A percentile compares a stretch with the other conserved stretches of the same genome.
Evolutionary conservation across 495 filamentous ascomycete species (phyloP).

Genomic region (Astrothelium subdiscretum): DNA sequence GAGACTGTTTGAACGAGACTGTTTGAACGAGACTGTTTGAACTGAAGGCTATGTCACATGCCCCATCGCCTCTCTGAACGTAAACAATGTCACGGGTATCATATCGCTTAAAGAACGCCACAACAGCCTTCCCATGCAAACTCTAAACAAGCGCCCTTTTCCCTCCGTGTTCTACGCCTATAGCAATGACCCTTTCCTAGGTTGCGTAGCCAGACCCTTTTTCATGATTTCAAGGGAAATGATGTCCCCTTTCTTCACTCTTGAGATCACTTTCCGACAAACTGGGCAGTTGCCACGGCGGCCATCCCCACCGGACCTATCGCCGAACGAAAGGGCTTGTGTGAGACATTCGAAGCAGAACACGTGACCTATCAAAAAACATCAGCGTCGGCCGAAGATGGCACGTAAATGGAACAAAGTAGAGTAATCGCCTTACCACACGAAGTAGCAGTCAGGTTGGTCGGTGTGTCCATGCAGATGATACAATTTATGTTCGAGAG

Average conservation of each 20-base stretch:
- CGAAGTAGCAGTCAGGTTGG: slow-evolving; percentile 61
- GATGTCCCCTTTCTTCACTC: slow-evolving; percentile 18
- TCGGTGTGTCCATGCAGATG: slow-evolving; percentile 74
- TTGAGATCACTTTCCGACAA: slow-evolving; percentile 23
- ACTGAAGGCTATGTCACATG: too few relatives aligned
- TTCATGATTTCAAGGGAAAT: slow-evolving; percentile 24
- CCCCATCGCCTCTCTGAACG: too few relatives aligned
- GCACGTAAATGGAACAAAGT: not conserved
- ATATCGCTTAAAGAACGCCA: too few relatives aligned
- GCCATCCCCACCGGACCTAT: slow-evolving; percentile 27
- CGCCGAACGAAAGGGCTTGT: slow-evolving; percentile 53
- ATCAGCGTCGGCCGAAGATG: not conserved
- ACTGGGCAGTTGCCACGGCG: slow-evolving; percentile 27
- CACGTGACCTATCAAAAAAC: slow-evolving; percentile 54
- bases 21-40: too few relatives aligned
- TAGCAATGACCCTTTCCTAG: not conserved
- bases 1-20: too few relatives aligned
- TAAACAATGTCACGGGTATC: too few relatives aligned
- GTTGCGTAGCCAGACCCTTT: slow-evolving; percentile 20
- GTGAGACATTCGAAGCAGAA: slow-evolving; percentile 78
- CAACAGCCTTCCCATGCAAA: too few relatives aligned
- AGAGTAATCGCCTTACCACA: slow-evolving; percentile 53
- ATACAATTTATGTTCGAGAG: slow-evolving; percentile 57
- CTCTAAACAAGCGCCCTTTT: too few relatives aligned
- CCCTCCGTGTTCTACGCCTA: not conserved